Evolutionary conservation across 305 asterid genomes (phyloP), one percentile per base, ranked within the genome.

Genomic region (Plantago coronopus): DNA sequence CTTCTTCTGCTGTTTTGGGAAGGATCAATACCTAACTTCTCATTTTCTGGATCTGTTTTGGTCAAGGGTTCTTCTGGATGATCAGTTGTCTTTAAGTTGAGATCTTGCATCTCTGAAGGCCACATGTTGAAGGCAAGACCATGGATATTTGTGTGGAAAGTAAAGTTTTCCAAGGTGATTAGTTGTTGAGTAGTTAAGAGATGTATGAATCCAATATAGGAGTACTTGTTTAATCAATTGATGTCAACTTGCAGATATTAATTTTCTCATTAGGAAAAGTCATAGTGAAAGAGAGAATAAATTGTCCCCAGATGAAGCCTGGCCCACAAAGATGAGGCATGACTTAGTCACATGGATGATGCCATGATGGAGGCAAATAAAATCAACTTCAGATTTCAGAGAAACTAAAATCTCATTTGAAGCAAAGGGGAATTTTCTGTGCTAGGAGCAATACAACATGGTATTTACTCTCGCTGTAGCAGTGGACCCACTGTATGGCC

Each of bases 21-120:
- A 43, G 57, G 55, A 20, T 63, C 18, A 16, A 50, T 48, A 0
- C 44, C 45, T 2, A 45, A 23, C n/a, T 20, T 25, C 12, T 20
- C 73, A 19, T 70, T 44, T 56, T 57, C 59, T 57, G 40, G 11
- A 59, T 74, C 73, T 59, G 59, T 40, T 34, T 54, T 45, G 43
- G 72, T 20, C 7, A 60, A 21, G 62, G 69, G 66, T 37, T 64
- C 56, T 48, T 61, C 44, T 21, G 74, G 17, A n/a, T 69, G 70
- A 42, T 72, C 58, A 4, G 7, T 17, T 13, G 45, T 43, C n/a
- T 65, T 54, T 48, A 77, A 68, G 62, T 57, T 74, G 59, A 65
- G 77, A 51, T 72, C 71, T 64, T 79, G 74, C 62, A 66, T 67
- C 58, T 74, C 74, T 63, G 61, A 69, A 19, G 69, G 72, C 61